Evolutionary conservation across 2,329 filamentous ascomycete genomes (phyloP), one percentile per base, ranked within the genome.

Genomic region (Gnomoniopsis smithogilvyi): DNA sequence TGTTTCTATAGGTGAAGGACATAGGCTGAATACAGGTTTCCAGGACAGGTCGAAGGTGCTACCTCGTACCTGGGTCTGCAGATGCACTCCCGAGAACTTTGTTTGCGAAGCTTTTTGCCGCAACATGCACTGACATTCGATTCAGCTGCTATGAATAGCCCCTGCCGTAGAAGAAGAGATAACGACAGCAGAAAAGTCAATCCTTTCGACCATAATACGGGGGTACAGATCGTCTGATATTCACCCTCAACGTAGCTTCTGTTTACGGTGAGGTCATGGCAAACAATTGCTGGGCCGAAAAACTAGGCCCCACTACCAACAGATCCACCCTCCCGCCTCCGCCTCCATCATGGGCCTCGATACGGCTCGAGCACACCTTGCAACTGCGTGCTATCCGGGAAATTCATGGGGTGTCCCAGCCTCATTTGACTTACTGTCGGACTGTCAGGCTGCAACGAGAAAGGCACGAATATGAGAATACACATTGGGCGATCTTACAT

Each of bases 331-430:
- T 24, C 45, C 43, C 52, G 24, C 52, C 51, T 48, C 47, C 41
- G 33, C 43, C 52, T 43, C 43, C 56, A 49, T 21, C 21, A 46
- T 45, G 53, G 51, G 48, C 51, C 51, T 58, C 43, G 24, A 30
- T 30, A 26, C 38, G 55, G 59, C 59, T 56, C 56, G 59, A 59
- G 59, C 59, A 59, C 48, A 58, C 52, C 59, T 61, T 61, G 56
- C 59, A 59, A 59, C 34, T 21, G 34, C 54, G 34, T 48, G 22
- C 54, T 49, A 21, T 41, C 54, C 51, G 56, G 6, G 21, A 45
- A 12, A 47, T 22, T 38, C 52, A 50, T 51, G 52, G 53, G 21
- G 21, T 26, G 19, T 51, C 60, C 60, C 52, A 55, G 53, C 53
- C 60, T 58, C 53, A 47, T 56, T 54, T 33, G 34, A 41, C 45